These are phyloP conservation scores for Alternaria brassicae DNA, from an alignment of 2,329 filamentous ascomycete species.

Conservation along the genomic window DNA sequence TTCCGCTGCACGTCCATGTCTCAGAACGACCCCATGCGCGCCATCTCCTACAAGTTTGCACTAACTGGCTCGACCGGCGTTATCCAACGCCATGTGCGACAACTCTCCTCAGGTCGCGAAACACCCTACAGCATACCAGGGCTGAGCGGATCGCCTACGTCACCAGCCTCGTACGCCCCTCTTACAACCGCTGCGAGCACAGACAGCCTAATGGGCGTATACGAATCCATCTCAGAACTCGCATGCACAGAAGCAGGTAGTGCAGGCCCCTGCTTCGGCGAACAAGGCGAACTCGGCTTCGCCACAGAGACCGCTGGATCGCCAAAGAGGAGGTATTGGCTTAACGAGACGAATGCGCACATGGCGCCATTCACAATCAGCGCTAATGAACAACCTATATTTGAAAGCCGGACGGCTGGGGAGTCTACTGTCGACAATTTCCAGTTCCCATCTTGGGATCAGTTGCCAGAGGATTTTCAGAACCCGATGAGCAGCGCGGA, in stretches of 20 bases:
- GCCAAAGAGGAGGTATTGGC: slow-evolving; percentile 18
- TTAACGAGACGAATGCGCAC: slow-evolving; percentile 8
- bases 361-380: slow-evolving; percentile 6
- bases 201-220: slow-evolving; percentile 14
- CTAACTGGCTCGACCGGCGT: slow-evolving; percentile 33
- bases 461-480: slow-evolving; percentile 34
- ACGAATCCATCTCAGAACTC: slow-evolving; percentile 32
- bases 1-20: slow-evolving; percentile 25
- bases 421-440: slow-evolving; percentile 22
- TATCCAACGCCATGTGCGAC: slow-evolving; percentile 21
- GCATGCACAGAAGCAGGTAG: slow-evolving; percentile 18
- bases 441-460: slow-evolving; percentile 39
- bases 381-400: background rate
- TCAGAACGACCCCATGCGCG: slow-evolving; percentile 20
- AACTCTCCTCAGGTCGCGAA: slow-evolving; percentile 22
- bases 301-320: slow-evolving; percentile 8
- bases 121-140: slow-evolving; percentile 24
- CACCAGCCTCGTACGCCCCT: slow-evolving; percentile 19
- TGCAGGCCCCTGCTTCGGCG: slow-evolving; percentile 30
- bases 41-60: slow-evolving; percentile 34
- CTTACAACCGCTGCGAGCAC: slow-evolving; percentile 16
- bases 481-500: slow-evolving; percentile 32
- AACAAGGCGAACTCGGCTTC: slow-evolving; percentile 32
- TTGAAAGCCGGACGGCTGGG: slow-evolving; percentile 10
- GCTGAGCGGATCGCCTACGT: slow-evolving; percentile 27